Percentiles rank a stretch among this genome's conserved stretches.
Evolutionary conservation across 371 early-diverging fungal species (phyloP).

Genomic region (Syncephalastrum monosporum): DNA sequence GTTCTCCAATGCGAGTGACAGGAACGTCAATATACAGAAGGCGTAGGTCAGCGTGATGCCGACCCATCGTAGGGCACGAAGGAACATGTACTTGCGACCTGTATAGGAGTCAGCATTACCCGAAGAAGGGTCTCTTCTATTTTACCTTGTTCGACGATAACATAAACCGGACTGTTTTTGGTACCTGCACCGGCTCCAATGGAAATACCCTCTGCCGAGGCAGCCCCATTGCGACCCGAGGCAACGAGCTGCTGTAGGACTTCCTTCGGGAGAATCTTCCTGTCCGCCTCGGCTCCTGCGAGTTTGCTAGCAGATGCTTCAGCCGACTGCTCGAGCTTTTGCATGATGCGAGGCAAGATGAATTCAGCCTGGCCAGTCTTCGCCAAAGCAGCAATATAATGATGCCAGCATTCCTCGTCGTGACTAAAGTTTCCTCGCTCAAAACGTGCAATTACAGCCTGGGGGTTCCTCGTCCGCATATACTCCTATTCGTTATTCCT

Average conservation of each 20-base stretch:
- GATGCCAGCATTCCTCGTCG: slow-evolving; percentile 67
- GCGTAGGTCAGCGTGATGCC: slow-evolving; percentile 69
- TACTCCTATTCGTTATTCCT: slow-evolving; percentile 52
- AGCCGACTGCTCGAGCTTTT: slow-evolving; percentile 55
- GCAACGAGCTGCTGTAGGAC: slow-evolving; percentile 38
- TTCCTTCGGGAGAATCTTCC: slow-evolving; percentile 23
- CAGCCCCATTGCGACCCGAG: slow-evolving; percentile 19
- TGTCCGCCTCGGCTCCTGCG: slow-evolving; percentile 6
- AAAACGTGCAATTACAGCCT: slow-evolving; percentile 66
- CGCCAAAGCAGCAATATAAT: slow-evolving; percentile 71
- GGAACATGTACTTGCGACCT: slow-evolving; percentile 46
- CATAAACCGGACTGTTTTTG: slow-evolving; percentile 57
- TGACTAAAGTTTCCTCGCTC: slow-evolving; percentile 66
- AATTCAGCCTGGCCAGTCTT: slow-evolving; percentile 63
- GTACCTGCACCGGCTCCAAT: slow-evolving; percentile 32
- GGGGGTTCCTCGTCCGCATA: slow-evolving; percentile 59
- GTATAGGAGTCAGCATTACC: neutral
- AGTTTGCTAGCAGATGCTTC: slow-evolving; percentile 5
- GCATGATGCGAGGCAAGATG: slow-evolving; percentile 62
- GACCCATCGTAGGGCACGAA: slow-evolving; percentile 65
- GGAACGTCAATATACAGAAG: slow-evolving; percentile 66
- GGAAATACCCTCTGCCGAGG: slow-evolving; percentile 14
- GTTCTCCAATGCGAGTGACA: slow-evolving; percentile 66
- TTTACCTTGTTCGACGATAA: slow-evolving; percentile 57
- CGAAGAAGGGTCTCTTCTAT: neutral